Conservation (phyloP, 495 filamentous ascomycete species). For the Apiosordaria backusii region DNA sequence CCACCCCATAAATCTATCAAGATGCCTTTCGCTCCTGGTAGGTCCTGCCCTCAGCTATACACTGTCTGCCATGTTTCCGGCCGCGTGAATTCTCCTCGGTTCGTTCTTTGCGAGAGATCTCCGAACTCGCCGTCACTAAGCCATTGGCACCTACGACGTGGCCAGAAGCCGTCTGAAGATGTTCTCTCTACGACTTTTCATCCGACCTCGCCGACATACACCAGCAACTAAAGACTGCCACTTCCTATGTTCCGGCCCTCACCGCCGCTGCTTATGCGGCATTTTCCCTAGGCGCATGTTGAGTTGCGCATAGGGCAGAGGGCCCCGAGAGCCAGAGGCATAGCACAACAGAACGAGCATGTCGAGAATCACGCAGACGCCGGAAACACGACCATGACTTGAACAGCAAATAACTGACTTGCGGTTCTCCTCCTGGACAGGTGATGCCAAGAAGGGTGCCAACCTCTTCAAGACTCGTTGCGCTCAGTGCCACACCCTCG, state of each 20-base stretch:
- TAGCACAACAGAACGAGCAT: constrained; percentile 3
- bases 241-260: constrained; percentile 1
- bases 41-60: constrained; percentile 21
- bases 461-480: constrained; percentile 99
- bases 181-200: background rate
- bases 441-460: constrained; percentile 94
- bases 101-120: background rate
- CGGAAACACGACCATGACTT: background rate
- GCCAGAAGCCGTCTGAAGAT: background rate
- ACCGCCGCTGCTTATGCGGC: constrained; percentile 27
- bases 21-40: constrained; percentile 45
- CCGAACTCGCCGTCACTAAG: background rate
- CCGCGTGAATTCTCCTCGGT: constrained; percentile 3
- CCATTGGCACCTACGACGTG: constrained; percentile 19
- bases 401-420: background rate
- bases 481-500: constrained; percentile 96
- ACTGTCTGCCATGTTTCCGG: background rate
- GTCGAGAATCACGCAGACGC: constrained; percentile 1
- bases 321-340: background rate
- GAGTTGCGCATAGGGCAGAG: background rate
- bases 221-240: background rate
- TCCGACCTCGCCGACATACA: background rate
- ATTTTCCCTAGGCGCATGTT: constrained; percentile 34
- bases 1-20: constrained; percentile 33
- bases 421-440: constrained; percentile 42